Conservation (phyloP, 345 rosid species). For the Citrus medica region DNA sequence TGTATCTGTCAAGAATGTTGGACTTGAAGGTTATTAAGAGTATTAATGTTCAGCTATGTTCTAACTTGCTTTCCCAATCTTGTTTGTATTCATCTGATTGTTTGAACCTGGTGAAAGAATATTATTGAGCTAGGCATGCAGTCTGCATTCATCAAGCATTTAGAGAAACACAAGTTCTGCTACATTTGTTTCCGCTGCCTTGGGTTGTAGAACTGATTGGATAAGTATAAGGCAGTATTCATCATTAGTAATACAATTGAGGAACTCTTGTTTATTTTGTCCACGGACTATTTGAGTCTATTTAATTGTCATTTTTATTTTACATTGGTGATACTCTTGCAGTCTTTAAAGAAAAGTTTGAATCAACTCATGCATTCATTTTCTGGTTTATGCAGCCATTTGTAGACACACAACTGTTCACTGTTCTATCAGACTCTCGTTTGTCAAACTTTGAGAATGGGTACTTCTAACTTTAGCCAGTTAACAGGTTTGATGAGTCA, state of each 20-base stretch:
- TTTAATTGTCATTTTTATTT: neutral
- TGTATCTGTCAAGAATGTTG: neutral
- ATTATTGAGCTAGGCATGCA: neutral
- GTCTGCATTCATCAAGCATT: neutral
- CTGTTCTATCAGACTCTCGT: conserved; percentile 63
- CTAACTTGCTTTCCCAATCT: neutral
- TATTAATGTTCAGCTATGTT: neutral
- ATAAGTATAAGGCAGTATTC: neutral
- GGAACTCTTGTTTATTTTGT: neutral
- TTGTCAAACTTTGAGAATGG: conserved; percentile 71
- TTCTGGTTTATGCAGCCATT: conserved; percentile 50
- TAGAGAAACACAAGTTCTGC: too few relatives aligned
- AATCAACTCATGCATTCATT: neutral
- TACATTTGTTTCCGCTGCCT: neutral
- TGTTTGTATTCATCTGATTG: neutral
- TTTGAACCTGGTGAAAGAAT: neutral
- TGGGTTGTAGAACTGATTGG: neutral
- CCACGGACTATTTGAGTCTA: neutral
- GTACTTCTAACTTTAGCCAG: conserved; percentile 26
- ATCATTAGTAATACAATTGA: too few relatives aligned
- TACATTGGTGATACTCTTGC: neutral
- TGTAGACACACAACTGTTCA: conserved; percentile 83
- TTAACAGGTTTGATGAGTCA: neutral
- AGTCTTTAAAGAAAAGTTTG: neutral
- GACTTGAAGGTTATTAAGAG: too few relatives aligned